Evolutionary conservation across 1,284 basidiomycete genomes (phyloP).

Genomic region (Trichosporon ovoides): DNA sequence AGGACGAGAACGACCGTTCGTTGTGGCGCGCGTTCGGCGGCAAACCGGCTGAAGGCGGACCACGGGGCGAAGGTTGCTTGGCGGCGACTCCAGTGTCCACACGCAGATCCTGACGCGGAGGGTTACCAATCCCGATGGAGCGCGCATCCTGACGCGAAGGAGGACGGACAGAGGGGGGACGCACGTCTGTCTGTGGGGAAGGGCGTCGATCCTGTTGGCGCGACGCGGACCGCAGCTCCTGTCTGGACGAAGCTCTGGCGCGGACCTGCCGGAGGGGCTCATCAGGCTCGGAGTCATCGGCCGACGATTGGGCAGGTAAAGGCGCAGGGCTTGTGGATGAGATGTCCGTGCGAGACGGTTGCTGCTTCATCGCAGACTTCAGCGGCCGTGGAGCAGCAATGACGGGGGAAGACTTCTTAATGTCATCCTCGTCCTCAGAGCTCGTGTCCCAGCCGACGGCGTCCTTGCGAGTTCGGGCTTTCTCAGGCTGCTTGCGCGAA

Average conservation of each 20-base stretch:
- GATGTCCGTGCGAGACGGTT: background rate
- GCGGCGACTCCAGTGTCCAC: background rate
- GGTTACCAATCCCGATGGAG: background rate
- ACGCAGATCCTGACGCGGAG: background rate
- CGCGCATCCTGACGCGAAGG: background rate
- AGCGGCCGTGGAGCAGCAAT: background rate
- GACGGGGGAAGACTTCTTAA: conserved; percentile 5
- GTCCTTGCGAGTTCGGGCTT: background rate
- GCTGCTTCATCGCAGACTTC: conserved; percentile 2
- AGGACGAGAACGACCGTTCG: background rate
- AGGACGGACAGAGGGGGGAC: background rate
- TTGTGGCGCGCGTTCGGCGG: background rate
- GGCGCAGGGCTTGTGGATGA: background rate
- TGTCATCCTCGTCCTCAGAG: conserved; percentile 20
- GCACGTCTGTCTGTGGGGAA: too few relatives aligned
- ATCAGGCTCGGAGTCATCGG: background rate
- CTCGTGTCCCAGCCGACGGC: conserved; percentile 18
- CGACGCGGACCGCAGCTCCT: background rate
- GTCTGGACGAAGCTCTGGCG: background rate
- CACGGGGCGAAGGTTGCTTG: background rate
- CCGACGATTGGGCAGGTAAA: background rate
- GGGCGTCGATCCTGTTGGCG: background rate
- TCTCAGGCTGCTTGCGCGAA: background rate
- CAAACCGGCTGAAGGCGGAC: background rate
- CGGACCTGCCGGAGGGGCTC: conserved; percentile 10